Evolutionary conservation across 352 stramenopile genomes (phyloP), one percentile per base, ranked within the genome.

Genomic region (Pythium dissimile): DNA sequence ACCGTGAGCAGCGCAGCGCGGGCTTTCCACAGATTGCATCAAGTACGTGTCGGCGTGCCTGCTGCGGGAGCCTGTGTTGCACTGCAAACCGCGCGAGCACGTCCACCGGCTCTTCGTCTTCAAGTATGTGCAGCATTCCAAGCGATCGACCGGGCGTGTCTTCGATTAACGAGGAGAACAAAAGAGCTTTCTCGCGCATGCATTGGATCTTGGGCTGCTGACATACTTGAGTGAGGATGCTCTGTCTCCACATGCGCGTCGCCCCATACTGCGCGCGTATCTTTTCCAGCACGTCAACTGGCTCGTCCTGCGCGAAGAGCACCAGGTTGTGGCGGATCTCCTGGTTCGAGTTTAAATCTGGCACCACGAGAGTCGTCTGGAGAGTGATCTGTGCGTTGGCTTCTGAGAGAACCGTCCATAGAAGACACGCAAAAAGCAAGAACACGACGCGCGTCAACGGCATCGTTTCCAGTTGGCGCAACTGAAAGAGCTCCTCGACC

Each of bases 41-140:
- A 7, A 87, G 38, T 10, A 90, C 65, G 6, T 67, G 57, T 11
- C 45, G 48, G 32, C 73, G 57, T 2, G 62, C 42, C 16, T 55
- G 39, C 8, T 68, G 62, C 12, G 45, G 49, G n/a, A 90, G 58
- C 0, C 59, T 23, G 38, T 84, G 61, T 0, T 59, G 51, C 9
- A 52, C 37, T 2, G 65, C 71, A 58, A 90, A 90, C 15, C 30
- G 51, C 26, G 73, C 47, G 18, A 90, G 63, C 3, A 57, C 68
- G 41, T 90, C 77, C 5, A 69, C 77, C 0, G 77, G 72, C 18
- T 87, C 77, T 5, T 79, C 60, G 13, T 45, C 73, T 53, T 88
- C 77, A 15, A 86, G 54, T 11, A 90, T 54, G 42, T 75, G 32
- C n/a, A 90, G 57, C 23, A 67, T 24, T 10, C 77, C 80, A 20